A percentile compares a stretch with the other conserved stretches of the same genome.
Evolutionary conservation across 352 stramenopile species (phyloP).

Genomic region (Blastocystis sp.): DNA sequence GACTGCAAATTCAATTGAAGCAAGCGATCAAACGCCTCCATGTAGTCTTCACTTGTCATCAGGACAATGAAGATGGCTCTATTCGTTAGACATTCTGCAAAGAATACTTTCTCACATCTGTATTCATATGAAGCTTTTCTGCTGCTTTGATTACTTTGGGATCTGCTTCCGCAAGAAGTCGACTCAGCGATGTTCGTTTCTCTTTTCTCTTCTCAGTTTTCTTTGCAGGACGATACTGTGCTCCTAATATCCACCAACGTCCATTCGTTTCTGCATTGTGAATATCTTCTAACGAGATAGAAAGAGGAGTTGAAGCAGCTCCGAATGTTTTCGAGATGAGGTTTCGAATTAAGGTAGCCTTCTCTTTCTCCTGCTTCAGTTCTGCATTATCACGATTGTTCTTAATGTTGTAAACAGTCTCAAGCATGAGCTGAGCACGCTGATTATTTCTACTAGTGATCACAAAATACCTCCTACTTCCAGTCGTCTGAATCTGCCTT

Average conservation of each 20-base stretch:
- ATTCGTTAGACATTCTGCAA: neutral
- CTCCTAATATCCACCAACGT: slow-evolving; percentile 48
- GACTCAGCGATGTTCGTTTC: slow-evolving; percentile 24
- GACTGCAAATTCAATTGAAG: slow-evolving; percentile 28
- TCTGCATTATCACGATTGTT: slow-evolving; percentile 34
- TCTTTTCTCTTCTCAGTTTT: neutral
- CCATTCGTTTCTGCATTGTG: slow-evolving; percentile 39
- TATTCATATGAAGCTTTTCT: slow-evolving; percentile 57
- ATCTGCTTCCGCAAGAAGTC: neutral
- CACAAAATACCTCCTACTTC: neutral
- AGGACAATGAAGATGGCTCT: slow-evolving; percentile 44
- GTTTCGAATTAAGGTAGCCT: slow-evolving; percentile 1
- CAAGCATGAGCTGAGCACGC: slow-evolving; percentile 25
- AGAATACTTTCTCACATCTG: slow-evolving; percentile 33
- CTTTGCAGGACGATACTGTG: slow-evolving; percentile 32
- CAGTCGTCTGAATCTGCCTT: neutral
- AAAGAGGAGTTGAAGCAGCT: neutral
- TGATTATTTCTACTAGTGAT: neutral
- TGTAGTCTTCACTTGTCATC: slow-evolving; percentile 38
- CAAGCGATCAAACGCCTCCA: slow-evolving; percentile 43
- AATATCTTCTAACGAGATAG: slow-evolving; percentile 24
- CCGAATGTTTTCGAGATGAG: slow-evolving; percentile 39
- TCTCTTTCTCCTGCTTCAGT: slow-evolving; percentile 43
- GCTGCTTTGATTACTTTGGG: slow-evolving; percentile 26
- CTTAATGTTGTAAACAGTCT: slow-evolving; percentile 37